Conservation (phyloP, 352 stramenopile genomes). For the Phytophthora boehmeriae region DNA sequence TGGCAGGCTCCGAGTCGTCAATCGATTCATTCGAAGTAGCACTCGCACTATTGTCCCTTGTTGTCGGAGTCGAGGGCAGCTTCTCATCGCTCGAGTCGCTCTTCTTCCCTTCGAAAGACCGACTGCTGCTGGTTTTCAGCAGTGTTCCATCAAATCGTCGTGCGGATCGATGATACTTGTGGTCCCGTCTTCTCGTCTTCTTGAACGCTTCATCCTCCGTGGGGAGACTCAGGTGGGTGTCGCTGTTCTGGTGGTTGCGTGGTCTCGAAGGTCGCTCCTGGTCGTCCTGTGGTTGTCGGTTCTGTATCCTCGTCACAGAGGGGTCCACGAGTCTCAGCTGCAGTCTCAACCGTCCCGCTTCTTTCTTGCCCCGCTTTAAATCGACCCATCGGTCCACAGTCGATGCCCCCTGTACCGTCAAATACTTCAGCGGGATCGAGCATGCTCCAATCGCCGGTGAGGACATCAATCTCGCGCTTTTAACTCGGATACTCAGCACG, state of each 20-base stretch:
- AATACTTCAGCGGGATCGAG: constrained; percentile 48
- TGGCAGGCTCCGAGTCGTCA: constrained; percentile 41
- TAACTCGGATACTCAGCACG: constrained; percentile 74
- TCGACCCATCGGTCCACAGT: constrained; percentile 69
- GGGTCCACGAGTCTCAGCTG: constrained; percentile 63
- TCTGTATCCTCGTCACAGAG: constrained; percentile 17
- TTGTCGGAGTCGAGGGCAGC: constrained; percentile 9
- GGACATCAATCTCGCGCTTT: constrained; percentile 73
- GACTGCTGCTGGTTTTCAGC: constrained; percentile 11
- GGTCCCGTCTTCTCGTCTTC: constrained; percentile 27
- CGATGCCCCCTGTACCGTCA: constrained; percentile 36
- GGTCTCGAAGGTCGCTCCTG: constrained; percentile 2
- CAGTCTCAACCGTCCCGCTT: constrained; percentile 64
- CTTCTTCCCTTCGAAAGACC: constrained; percentile 1
- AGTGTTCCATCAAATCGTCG: constrained; percentile 29
- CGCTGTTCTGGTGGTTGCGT: constrained; percentile 27
- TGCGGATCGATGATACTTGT: constrained; percentile 44
- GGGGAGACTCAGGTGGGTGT: constrained; percentile 40
- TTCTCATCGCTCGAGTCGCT: constrained; percentile 14
- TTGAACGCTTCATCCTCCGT: constrained; percentile 30
- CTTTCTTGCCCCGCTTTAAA: constrained; percentile 55
- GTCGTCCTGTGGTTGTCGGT: constrained; percentile 13
- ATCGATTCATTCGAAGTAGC: constrained; percentile 50
- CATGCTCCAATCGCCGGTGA: constrained; percentile 58
- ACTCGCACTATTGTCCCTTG: constrained; percentile 38